Evolutionary conservation across 164 flowering plant species (phyloP).

Genomic region (Berberis thunbergii): DNA sequence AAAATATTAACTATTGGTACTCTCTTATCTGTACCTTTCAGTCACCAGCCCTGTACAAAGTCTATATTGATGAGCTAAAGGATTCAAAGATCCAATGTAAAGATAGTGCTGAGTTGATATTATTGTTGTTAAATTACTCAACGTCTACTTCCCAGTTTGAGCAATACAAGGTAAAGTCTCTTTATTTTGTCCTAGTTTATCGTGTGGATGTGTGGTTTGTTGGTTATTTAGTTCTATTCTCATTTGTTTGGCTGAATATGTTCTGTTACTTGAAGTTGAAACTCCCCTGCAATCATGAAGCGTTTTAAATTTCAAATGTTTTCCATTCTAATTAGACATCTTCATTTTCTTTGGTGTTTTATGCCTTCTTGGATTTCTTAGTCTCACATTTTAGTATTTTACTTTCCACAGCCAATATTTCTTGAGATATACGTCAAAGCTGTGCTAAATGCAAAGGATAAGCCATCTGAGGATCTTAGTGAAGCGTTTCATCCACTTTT

Average conservation of each 20-base stretch:
- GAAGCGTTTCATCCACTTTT: conserved; percentile 77
- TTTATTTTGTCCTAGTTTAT: background rate
- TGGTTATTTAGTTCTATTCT: background rate
- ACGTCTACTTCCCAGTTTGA: conserved; percentile 33
- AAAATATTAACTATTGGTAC: conserved; percentile 4
- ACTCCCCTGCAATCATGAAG: background rate
- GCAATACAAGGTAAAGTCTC: conserved; percentile 50
- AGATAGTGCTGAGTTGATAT: conserved; percentile 56
- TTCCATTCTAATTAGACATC: too few species aligned
- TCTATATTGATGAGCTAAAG: conserved; percentile 57
- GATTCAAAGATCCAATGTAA: conserved; percentile 58
- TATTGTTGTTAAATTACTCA: conserved; percentile 57
- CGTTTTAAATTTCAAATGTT: background rate
- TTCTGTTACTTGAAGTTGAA: background rate
- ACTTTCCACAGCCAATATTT: conserved; percentile 58
- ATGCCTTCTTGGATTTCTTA: background rate
- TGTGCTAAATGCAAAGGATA: conserved; percentile 74
- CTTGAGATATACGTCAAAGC: conserved; percentile 75
- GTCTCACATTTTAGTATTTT: conserved; percentile 7
- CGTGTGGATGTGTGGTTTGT: background rate
- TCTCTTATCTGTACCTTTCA: conserved; percentile 16
- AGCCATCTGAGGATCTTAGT: conserved; percentile 60
- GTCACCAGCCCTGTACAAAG: conserved; percentile 53
- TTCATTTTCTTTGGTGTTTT: too few species aligned
- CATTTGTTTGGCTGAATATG: too few species aligned